Base-by-base conservation (phyloP, 257 asterid genomes). In the Eustoma russellianum region DNA sequence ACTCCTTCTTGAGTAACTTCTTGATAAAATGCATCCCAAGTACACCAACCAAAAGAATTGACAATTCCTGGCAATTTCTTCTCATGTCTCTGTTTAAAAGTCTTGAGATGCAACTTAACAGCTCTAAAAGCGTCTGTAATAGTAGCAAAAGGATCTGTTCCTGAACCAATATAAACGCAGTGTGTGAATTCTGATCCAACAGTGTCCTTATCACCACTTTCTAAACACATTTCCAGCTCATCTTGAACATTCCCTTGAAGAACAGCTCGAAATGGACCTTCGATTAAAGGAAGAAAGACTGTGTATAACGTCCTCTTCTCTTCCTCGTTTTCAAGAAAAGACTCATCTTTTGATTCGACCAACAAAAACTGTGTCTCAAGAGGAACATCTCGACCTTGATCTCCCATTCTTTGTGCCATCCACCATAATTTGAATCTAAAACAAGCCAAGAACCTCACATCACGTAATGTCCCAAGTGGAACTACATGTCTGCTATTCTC, bases 341-440 rank as follows among this genome's bases (percentile, higher is more conserved):
- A 74, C 12, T 77, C 85, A 3, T 74, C 79, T 40, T 70, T 79
- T 12, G 91, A 72, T 69, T 88, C 93, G 16, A 78, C 50, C 18
- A 88, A 59, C 38, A 88, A 69, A 62, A 85, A 88, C 53, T 82
- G 97, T 5, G 97, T 88, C 65, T 88, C 97, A 2, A 80, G 52
- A 0, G 97, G 97, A 57, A 88, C 70, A 2, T 88, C 91, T 16
- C 93, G 57, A 14, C 95, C 95, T 41, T 55, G 66, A 19, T 77
- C 83, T 8, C 97, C 97, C 97, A 88, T 88, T 55, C 64, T 80
- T 59, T 88, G 97, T 1, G 97, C 81, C 97, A 88, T 88, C 97
- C 97, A 88, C 97, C 97, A 88, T 7, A 88, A 38, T 53, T 85
- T 88, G 63, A 88, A 88, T 73, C 97, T 62, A 60, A 88, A 88